Conservation (phyloP, 2,329 filamentous ascomycete genomes). For the Tolypocladium pustulatum region DNA sequence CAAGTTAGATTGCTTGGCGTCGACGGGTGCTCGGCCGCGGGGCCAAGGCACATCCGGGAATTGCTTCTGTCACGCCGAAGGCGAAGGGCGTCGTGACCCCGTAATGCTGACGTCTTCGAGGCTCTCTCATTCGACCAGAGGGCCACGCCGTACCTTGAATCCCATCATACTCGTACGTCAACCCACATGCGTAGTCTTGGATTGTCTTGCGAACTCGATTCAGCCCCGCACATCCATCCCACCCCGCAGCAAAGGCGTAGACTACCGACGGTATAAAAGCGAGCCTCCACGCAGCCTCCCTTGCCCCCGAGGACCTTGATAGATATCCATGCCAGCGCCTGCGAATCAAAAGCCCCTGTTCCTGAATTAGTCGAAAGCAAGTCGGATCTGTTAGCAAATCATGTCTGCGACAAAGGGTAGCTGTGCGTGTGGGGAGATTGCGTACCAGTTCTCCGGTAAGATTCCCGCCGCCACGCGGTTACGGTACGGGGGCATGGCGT, state of each 20-base stretch:
- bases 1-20: neutral
- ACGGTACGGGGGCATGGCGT: no score
- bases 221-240: neutral
- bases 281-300: neutral
- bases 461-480: neutral
- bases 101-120: neutral
- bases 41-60: neutral
- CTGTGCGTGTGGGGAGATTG: conserved; percentile 25
- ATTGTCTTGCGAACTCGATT: neutral
- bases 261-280: neutral
- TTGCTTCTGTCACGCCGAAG: neutral
- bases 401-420: conserved; percentile 14
- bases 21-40: neutral
- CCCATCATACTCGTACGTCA: neutral
- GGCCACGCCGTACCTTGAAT: neutral
- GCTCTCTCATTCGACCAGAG: neutral
- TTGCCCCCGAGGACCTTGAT: neutral
- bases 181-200: neutral
- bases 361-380: neutral
- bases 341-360: neutral
- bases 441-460: conserved; percentile 23
- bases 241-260: neutral
- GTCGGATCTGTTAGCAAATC: neutral
- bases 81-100: neutral
- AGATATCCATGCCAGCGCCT: neutral